Conservation (phyloP, 805 yeast genomes). For the Citeromyces nyonsensis region DNA sequence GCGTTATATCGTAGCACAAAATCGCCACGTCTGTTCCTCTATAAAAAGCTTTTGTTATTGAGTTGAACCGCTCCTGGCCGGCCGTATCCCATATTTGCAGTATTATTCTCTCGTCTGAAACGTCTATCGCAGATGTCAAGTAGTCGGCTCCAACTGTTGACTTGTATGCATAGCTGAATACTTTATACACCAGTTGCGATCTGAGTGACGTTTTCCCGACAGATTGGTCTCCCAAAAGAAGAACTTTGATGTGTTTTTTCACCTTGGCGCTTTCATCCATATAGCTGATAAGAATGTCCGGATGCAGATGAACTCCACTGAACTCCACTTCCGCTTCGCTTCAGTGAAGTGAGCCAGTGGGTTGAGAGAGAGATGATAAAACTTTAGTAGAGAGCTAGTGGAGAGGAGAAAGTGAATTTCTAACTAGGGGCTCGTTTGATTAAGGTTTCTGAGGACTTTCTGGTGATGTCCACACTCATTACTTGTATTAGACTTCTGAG, state of each 20-base stretch:
- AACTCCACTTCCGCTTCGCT: too few relatives aligned
- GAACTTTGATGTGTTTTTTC: constrained; percentile 22
- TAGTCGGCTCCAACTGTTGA: constrained; percentile 49
- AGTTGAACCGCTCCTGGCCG: constrained; percentile 83
- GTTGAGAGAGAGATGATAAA: too few relatives aligned
- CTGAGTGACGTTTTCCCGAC: constrained; percentile 47
- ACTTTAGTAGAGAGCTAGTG: too few relatives aligned
- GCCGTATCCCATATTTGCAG: constrained; percentile 86
- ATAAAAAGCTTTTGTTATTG: constrained; percentile 37
- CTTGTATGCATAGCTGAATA: constrained; percentile 37
- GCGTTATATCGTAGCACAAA: constrained; percentile 36
- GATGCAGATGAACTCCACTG: too few relatives aligned
- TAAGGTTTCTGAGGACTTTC: too few relatives aligned
- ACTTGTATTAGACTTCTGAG: too few relatives aligned
- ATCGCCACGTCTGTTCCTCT: constrained; percentile 43
- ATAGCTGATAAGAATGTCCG: too few relatives aligned
- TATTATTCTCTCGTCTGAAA: constrained; percentile 13
- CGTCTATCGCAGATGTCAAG: constrained; percentile 22
- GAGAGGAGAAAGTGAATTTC: too few relatives aligned
- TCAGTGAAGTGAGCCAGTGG: too few relatives aligned
- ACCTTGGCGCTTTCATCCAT: background rate
- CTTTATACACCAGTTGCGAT: constrained; percentile 36
- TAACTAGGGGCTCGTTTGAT: too few relatives aligned
- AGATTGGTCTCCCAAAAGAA: constrained; percentile 41
- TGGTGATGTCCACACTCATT: too few relatives aligned